Percentiles rank a stretch among this genome's conserved stretches.
phyloP scores from a whole-genome alignment of 306 rosid species.

The Cucumis melo region DNA sequence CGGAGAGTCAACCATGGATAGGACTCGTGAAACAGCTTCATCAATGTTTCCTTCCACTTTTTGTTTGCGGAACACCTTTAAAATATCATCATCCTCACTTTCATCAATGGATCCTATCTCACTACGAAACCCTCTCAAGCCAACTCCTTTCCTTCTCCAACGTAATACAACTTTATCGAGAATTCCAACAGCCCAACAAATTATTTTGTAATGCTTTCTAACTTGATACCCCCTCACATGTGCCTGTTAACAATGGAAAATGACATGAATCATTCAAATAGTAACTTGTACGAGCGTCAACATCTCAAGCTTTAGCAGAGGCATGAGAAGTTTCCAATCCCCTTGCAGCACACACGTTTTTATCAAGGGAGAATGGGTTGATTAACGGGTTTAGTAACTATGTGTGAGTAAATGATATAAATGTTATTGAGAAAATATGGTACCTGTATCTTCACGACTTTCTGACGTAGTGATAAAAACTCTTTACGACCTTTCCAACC shows the following conservation, averaged over 20 bases:
- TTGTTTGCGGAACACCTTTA: conserved; percentile 65
- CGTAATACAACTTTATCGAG: conserved; percentile 79
- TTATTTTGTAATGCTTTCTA: conserved; percentile 59
- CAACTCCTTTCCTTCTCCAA: conserved; percentile 76
- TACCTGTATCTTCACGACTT: conserved; percentile 94
- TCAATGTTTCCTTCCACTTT: conserved; percentile 58
- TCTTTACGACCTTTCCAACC: conserved; percentile 84
- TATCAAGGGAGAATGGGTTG: not conserved
- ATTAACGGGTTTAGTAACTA: not conserved
- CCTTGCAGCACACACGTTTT: not conserved
- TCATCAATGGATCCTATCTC: conserved; percentile 32
- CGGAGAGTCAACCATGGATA: conserved; percentile 61
- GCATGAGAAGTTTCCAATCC: not conserved
- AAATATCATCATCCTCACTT: conserved; percentile 75
- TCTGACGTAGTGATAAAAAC: conserved; percentile 59
- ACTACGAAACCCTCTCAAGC: conserved; percentile 49
- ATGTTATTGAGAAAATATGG: not conserved
- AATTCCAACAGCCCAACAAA: conserved; percentile 88
- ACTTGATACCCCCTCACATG: conserved; percentile 79
- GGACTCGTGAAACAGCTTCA: conserved; percentile 59
- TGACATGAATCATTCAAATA: not conserved
- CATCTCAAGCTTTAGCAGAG: not conserved
- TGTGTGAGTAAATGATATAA: not conserved
- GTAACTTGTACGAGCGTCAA: not conserved
- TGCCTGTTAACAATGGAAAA: conserved; percentile 49